Evolutionary conservation across 306 rosid genomes (phyloP).

Genomic region (Lathyrus aphaca): DNA sequence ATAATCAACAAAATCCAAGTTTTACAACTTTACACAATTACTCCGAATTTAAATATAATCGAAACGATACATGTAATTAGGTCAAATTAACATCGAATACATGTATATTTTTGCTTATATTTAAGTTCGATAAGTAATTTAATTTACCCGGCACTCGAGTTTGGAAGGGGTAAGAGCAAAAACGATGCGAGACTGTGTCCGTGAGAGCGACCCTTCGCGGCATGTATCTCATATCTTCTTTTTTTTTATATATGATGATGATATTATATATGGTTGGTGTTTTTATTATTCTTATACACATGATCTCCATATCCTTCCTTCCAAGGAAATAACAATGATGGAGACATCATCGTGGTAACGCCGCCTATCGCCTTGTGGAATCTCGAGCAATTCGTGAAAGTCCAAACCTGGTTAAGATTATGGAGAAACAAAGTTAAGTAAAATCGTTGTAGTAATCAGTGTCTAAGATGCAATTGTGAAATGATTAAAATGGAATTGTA

Average conservation of each 20-base stretch:
- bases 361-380: slow-evolving; percentile 95
- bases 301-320: slow-evolving; percentile 98
- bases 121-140: slow-evolving; percentile 27
- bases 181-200: slow-evolving; percentile 44
- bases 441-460: background rate
- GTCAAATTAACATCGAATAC: background rate
- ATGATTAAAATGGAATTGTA: background rate
- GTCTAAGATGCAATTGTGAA: background rate
- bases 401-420: slow-evolving; percentile 72
- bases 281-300: slow-evolving; percentile 69
- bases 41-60: background rate
- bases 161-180: slow-evolving; percentile 42
- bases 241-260: slow-evolving; percentile 11
- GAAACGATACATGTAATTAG: background rate
- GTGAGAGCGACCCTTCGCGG: slow-evolving; percentile 38
- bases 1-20: slow-evolving; percentile 61
- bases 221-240: slow-evolving; percentile 45
- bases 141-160: background rate
- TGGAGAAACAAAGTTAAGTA: slow-evolving; percentile 26
- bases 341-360: slow-evolving; percentile 98
- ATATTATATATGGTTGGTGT: slow-evolving; percentile 31
- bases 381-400: slow-evolving; percentile 90
- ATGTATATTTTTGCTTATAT: background rate
- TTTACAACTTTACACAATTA: slow-evolving; percentile 70
- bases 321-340: slow-evolving; percentile 93